A percentile compares a stretch with the other conserved stretches of the same genome.
These are phyloP conservation scores for Coccomyxa sp. DNA, from an alignment of 139 green algal genomes.

Conservation along the genomic window DNA sequence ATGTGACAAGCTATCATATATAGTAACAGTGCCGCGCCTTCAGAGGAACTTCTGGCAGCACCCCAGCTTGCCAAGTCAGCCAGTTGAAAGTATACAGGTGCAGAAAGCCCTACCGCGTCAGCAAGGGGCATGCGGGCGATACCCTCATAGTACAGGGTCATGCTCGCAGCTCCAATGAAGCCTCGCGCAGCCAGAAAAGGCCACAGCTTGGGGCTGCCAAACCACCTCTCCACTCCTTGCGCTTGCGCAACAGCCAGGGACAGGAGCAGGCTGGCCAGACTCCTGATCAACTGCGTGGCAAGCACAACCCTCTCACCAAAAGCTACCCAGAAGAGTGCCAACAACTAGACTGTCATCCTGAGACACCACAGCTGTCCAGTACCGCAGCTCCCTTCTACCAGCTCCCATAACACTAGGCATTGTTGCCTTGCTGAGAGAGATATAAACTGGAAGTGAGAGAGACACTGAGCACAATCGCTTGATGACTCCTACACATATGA, in stretches of 20 bases:
- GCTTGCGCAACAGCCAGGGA: not conserved
- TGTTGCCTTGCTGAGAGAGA: not conserved
- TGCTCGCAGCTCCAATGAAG: slow-evolving; percentile 23
- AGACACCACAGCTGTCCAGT: too few relatives aligned
- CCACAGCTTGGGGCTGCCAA: not conserved
- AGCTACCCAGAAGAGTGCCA: too few relatives aligned
- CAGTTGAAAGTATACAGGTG: not conserved
- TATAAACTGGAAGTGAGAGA: not conserved
- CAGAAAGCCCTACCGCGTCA: slow-evolving; percentile 11
- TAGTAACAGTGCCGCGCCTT: not conserved
- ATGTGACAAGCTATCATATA: not conserved
- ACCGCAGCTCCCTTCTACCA: not conserved
- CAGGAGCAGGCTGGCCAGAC: not conserved
- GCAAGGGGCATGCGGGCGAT: slow-evolving; percentile 26
- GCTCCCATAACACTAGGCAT: not conserved
- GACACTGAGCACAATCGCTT: not conserved
- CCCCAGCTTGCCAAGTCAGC: not conserved
- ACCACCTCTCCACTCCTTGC: not conserved
- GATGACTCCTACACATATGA: too few relatives aligned
- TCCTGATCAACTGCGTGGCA: slow-evolving; percentile 4
- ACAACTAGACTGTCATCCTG: too few relatives aligned
- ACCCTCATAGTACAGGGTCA: slow-evolving; percentile 35
- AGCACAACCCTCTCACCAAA: too few relatives aligned
- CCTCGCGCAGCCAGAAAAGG: slow-evolving; percentile 18
- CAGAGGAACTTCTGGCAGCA: not conserved